Evolutionary conservation across 345 rosid genomes (phyloP), one percentile per base, ranked within the genome.

Genomic region (Adansonia digitata): DNA sequence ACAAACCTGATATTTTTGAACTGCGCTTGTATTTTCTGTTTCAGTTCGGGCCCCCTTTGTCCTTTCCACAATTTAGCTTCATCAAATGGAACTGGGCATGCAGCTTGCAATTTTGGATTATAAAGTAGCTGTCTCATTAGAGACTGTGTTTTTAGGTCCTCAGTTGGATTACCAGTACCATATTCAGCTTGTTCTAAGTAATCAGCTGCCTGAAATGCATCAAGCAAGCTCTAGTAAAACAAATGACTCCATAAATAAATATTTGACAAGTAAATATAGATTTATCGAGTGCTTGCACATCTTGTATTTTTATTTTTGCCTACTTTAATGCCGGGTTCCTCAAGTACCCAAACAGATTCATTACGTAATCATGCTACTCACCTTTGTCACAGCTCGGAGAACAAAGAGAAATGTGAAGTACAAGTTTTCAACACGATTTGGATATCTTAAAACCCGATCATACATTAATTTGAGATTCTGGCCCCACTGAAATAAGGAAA

Each of bases 51-150:
- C 61, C 99, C 99, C 61, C 86, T 85, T 82, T 91, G 92, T 40
- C 99, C 99, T 75, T 89, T 89, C 97, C 98, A 95, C 67, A 95
- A 81, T 83, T 93, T 90, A 63, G 97, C 98, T 83, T 95, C 99
- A 77, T 95, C 97, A 78, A 89, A 95, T 55, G 99, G 98, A 49
- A 93, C 81, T 10, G 99, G 97, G 77, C 98, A 93, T 46, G 99
- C 99, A 70, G 97, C 90, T 84, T 85, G 94, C 43, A 92, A 86
- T 77, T 88, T 85, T 64, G 93, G 84, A 74, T 93, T 84, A 80
- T 87, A 80, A 10, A 93, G 86, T 27, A 95, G 81, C 82, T 95
- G 97, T 71, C 80, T 91, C 85, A 94, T 84, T 71, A 93, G 82
- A 65, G 94, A 93, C 55, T 89, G 91, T n/a, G 98, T 84, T 88